Conservation (phyloP, 2,329 filamentous ascomycete species). For the Venturiaceae sp. region DNA sequence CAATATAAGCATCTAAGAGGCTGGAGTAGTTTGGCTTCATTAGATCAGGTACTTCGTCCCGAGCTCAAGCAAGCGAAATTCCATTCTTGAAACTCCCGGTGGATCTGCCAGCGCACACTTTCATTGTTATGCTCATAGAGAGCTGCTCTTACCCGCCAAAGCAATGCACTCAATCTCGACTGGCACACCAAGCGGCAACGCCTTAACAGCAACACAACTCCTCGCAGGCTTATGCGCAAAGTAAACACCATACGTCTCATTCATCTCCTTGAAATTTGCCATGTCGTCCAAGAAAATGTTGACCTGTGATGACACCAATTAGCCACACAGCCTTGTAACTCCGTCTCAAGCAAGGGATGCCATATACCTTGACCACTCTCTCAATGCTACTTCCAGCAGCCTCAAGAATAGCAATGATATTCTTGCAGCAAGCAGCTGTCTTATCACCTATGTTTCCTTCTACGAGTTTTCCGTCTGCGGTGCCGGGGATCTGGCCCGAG, state of each 20-base stretch:
- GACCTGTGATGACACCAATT: neutral
- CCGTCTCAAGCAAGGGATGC: too few species aligned
- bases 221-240: slow-evolving; percentile 76
- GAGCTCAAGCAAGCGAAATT: too few species aligned
- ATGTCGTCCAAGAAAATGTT: slow-evolving; percentile 84
- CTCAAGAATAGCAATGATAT: slow-evolving; percentile 73
- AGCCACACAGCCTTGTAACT: neutral
- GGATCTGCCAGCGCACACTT: too few species aligned
- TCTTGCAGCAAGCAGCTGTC: slow-evolving; percentile 64
- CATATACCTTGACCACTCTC: slow-evolving; percentile 71
- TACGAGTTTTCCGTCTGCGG: slow-evolving; percentile 49
- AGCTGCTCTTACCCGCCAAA: slow-evolving; percentile 19
- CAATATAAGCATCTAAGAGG: too few species aligned
- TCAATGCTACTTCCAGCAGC: slow-evolving; percentile 69
- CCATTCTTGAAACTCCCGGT: too few species aligned
- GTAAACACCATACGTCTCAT: slow-evolving; percentile 74
- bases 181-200: slow-evolving; percentile 74
- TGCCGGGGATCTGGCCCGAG: slow-evolving; percentile 69
- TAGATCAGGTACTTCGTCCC: too few species aligned
- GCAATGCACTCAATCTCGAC: slow-evolving; percentile 90
- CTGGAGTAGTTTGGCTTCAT: too few species aligned
- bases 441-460: slow-evolving; percentile 57
- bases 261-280: slow-evolving; percentile 81
- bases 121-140: neutral
- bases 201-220: slow-evolving; percentile 83